Conservation (phyloP, 2,329 filamentous ascomycete genomes). For the Celoporthe dispersa region DNA sequence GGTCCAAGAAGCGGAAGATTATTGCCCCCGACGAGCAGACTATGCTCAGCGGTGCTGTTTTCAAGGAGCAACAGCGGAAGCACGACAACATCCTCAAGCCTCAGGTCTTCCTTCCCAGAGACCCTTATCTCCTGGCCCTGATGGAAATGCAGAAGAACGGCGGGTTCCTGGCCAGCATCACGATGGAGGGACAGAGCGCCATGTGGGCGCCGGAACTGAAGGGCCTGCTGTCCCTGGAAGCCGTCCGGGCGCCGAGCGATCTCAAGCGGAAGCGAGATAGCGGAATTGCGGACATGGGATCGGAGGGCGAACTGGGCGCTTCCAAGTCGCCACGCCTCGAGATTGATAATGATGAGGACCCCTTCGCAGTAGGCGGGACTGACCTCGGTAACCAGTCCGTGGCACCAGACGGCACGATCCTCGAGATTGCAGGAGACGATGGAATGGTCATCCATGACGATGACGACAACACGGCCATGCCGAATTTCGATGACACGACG, state of each 20-base stretch:
- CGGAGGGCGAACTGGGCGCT: conserved; percentile 63
- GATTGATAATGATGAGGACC: conserved; percentile 69
- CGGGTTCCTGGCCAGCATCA: conserved; percentile 84
- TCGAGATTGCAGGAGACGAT: conserved; percentile 68
- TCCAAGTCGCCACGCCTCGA: conserved; percentile 73
- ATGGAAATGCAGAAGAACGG: conserved; percentile 92
- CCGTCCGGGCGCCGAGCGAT: conserved; percentile 75
- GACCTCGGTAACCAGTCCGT: conserved; percentile 59
- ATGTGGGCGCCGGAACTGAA: conserved; percentile 92
- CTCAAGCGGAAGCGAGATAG: conserved; percentile 94
- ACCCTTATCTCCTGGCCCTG: conserved; percentile 83
- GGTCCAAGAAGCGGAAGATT: conserved; percentile 76
- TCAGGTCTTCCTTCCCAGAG: conserved; percentile 81
- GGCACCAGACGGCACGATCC: conserved; percentile 63
- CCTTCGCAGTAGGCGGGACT: conserved; percentile 50
- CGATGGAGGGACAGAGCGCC: conserved; percentile 77
- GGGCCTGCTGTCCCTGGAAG: conserved; percentile 86
- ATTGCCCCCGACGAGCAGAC: conserved; percentile 82
- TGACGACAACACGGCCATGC: conserved; percentile 52
- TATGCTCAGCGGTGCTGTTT: conserved; percentile 74
- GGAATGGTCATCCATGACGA: conserved; percentile 50
- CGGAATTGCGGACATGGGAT: conserved; percentile 77
- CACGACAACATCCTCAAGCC: conserved; percentile 84
- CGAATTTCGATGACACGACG: conserved; percentile 79
- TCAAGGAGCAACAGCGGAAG: conserved; percentile 85